Evolutionary conservation across 192 early-diverging fungal genomes (phyloP).

Genomic region (Linnemannia exigua): DNA sequence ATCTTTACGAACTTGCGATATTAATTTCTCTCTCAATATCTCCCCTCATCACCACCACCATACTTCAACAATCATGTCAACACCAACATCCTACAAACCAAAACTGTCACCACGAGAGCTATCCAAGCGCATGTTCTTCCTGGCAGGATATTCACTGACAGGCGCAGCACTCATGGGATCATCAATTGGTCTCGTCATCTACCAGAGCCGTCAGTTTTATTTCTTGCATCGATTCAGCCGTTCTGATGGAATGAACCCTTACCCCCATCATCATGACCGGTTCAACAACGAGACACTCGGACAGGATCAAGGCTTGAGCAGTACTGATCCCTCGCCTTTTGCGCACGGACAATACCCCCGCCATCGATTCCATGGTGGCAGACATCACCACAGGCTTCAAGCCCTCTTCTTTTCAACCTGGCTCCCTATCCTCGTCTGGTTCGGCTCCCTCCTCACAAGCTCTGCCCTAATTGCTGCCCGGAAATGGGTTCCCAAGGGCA

Average conservation of each 20-base stretch:
- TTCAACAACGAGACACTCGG: background rate
- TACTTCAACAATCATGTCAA: background rate
- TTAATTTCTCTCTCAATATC: background rate
- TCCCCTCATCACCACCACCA: background rate
- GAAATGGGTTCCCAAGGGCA: slow-evolving; percentile 23
- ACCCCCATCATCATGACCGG: background rate
- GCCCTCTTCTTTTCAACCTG: slow-evolving; percentile 18
- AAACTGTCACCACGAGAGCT: background rate
- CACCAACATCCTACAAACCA: background rate
- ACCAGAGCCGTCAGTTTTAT: slow-evolving; percentile 43
- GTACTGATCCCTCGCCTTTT: no score
- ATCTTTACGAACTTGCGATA: background rate
- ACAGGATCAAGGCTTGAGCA: background rate
- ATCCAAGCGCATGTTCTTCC: slow-evolving; percentile 21
- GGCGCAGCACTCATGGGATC: slow-evolving; percentile 53
- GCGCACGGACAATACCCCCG: background rate
- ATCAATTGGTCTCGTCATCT: slow-evolving; percentile 37
- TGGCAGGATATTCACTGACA: slow-evolving; percentile 33
- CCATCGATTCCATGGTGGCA: background rate
- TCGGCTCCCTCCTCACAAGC: background rate
- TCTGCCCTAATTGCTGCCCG: slow-evolving; percentile 10
- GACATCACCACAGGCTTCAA: background rate
- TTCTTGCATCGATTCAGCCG: slow-evolving; percentile 14
- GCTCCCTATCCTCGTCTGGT: slow-evolving; percentile 31
- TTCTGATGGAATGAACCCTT: background rate